Base-by-base conservation (phyloP, 257 asterid genomes). In the Jacaranda mimosifolia region DNA sequence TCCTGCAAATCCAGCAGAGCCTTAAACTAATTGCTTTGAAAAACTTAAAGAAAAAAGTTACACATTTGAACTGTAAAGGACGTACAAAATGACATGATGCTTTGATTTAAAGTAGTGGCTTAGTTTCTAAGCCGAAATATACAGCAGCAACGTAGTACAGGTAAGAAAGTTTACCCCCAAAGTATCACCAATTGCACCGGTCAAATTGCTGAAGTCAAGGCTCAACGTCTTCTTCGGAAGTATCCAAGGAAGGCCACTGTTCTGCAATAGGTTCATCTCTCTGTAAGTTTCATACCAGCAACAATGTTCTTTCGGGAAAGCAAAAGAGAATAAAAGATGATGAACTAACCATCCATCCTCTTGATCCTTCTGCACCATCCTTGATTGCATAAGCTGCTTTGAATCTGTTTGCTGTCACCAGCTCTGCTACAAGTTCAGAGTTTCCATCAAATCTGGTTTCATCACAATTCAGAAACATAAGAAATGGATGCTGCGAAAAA, bases 381-480 rank as follows among this genome's bases (percentile, higher is more conserved):
- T 81, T 90, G 45, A 90, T 83, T 48, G 90, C 95, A 83, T 90
- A 90, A 53, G 95, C 92, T 77, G 92, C 90, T 85, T 88, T 90
- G 70, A 86, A 90, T 60, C 95, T 91, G 80, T 90, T 90, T 59
- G 83, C 87, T 36, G 92, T 90, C 39, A 83, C 91, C 38, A 90
- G 82, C 89, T 88, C 90, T 12, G 91, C 91, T 13, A 88, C 90
- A 72, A 90, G 87, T 70, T 90, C 95, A 52, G 92, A 90, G 86
- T 86, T 90, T 38, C 92, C 95, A 80, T 88, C 92, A 77, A 83
- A 90, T 88, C 95, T 90, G 87, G 92, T 91, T 86, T 88, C 91
- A 88, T 77, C 80, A 63, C 82, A 80, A 75, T 75, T 80, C 68
- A 17, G 78, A 57, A 76, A 59, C 60, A 80, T 49, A 71, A 48